Conservation (phyloP, 345 rosid genomes). For the Theobroma cacao region DNA sequence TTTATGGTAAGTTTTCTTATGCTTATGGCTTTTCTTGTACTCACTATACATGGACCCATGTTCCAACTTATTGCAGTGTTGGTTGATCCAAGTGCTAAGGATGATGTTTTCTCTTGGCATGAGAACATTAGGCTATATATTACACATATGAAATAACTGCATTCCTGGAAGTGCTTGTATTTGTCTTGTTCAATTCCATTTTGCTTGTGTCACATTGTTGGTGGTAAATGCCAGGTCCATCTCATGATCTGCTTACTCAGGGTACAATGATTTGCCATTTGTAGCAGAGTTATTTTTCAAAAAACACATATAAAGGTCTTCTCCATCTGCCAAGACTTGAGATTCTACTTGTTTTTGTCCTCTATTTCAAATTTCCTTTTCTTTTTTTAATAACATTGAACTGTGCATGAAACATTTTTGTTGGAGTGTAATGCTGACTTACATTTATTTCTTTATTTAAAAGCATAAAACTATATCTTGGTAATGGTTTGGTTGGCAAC, state of each 20-base stretch:
- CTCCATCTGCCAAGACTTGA: not conserved
- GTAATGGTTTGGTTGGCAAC: conserved; percentile 15
- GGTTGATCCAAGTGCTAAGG: not conserved
- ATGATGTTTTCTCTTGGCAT: conserved; percentile 1
- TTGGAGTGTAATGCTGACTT: not conserved
- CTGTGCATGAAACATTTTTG: not conserved
- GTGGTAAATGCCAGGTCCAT: not conserved
- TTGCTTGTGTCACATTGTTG: not conserved
- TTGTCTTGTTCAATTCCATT: not conserved
- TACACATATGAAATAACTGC: not conserved
- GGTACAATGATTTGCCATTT: not conserved
- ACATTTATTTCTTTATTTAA: not conserved
- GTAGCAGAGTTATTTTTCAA: not conserved
- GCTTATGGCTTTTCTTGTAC: not conserved
- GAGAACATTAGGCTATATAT: not conserved
- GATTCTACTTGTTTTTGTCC: not conserved
- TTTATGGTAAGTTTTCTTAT: conserved; percentile 62
- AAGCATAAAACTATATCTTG: conserved; percentile 10
- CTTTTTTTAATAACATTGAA: not conserved
- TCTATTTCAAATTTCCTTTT: not conserved
- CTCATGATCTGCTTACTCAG: not conserved
- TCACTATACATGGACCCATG: not conserved
- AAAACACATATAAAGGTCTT: not conserved
- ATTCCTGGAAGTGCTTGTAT: not conserved
- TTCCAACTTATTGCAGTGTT: conserved; percentile 1